phyloP scores from a whole-genome alignment of 2,329 filamentous ascomycete species.

The Fusarium neocosmosporiellum region DNA sequence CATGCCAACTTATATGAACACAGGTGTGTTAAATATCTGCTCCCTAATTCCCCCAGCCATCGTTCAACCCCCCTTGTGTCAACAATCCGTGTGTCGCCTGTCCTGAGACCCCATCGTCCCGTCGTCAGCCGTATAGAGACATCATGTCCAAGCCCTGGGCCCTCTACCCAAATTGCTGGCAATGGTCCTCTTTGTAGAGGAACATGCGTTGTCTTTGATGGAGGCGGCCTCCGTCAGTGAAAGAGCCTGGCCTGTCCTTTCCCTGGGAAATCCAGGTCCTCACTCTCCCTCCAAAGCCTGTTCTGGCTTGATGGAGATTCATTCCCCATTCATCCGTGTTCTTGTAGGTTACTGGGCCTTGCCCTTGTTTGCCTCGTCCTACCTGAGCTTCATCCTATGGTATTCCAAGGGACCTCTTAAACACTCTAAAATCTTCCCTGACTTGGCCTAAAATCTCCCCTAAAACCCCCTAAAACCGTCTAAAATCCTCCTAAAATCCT shows the following conservation, averaged over 20 bases:
- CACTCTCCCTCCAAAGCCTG: background rate
- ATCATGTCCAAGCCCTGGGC: constrained; percentile 23
- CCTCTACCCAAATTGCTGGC: constrained; percentile 24
- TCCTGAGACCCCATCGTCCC: constrained; percentile 6
- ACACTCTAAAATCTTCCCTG: constrained; percentile 16
- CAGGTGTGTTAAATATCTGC: background rate
- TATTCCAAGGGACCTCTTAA: constrained; percentile 36
- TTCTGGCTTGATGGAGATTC: background rate
- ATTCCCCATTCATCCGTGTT: background rate
- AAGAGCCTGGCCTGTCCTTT: background rate
- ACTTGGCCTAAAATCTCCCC: background rate
- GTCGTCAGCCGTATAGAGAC: constrained; percentile 16
- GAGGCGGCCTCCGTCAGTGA: background rate
- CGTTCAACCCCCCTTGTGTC: background rate
- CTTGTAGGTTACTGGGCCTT: background rate
- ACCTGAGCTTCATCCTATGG: background rate
- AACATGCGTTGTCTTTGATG: constrained; percentile 14
- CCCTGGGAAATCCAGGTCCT: background rate
- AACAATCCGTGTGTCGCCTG: constrained; percentile 5
- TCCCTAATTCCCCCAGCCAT: background rate
- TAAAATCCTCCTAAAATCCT: constrained; percentile 46
- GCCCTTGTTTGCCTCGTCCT: background rate
- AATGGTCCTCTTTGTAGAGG: constrained; percentile 8
- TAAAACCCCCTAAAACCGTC: background rate
- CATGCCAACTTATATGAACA: background rate